A percentile compares a stretch with the other conserved stretches of the same genome.
phyloP scores from a whole-genome alignment of 1,284 basidiomycete species.

The Pisolithus thermaeus region DNA sequence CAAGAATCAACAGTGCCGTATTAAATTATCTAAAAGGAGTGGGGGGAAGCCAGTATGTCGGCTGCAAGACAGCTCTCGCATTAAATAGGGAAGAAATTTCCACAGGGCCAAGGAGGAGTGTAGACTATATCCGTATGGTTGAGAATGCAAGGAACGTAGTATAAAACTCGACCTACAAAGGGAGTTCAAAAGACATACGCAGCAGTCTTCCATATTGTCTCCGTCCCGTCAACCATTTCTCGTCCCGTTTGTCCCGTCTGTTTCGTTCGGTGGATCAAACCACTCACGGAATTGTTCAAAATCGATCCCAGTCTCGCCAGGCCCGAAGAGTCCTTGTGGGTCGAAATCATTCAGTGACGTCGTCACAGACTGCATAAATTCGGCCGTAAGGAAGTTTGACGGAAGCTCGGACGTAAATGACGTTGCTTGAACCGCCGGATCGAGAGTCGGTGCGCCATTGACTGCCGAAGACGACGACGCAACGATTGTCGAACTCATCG shows the following conservation, averaged over 20 bases:
- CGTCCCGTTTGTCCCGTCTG: conserved; percentile 34
- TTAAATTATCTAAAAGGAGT: conserved; percentile 11
- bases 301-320: conserved; percentile 43
- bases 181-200: not conserved
- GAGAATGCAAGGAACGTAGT: not conserved
- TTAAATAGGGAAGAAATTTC: conserved; percentile 22
- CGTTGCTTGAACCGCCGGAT: conserved; percentile 18
- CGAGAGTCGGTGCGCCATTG: conserved; percentile 29
- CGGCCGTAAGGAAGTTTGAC: conserved; percentile 29
- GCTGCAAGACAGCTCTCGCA: conserved; percentile 16
- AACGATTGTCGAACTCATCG: conserved; percentile 31
- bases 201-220: not conserved
- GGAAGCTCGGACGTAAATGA: conserved; percentile 16
- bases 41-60: conserved; percentile 6
- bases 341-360: conserved; percentile 41
- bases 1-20: conserved; percentile 6
- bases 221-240: conserved; percentile 17
- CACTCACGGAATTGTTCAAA: conserved; percentile 66
- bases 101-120: conserved; percentile 4
- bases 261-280: conserved; percentile 40
- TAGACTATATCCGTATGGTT: not conserved
- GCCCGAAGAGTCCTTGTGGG: conserved; percentile 32
- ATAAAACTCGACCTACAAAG: not conserved
- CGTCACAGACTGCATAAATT: conserved; percentile 38
- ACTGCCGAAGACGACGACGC: conserved; percentile 42